These are phyloP conservation scores for Neopestalotiopsis sp. DNA, from an alignment of 2,329 filamentous ascomycete genomes.

Conservation along the genomic window DNA sequence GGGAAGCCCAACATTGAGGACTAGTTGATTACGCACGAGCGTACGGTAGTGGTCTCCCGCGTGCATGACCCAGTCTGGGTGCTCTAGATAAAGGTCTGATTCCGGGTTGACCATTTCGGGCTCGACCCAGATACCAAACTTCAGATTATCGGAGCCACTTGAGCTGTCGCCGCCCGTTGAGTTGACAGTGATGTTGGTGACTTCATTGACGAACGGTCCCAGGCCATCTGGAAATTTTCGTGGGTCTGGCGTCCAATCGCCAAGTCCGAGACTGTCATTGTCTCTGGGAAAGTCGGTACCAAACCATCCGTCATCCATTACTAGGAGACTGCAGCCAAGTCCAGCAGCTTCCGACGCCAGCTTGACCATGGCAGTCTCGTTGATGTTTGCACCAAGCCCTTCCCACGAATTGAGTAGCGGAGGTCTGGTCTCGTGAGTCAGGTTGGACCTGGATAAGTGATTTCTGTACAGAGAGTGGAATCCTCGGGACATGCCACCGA, in stretches of 20 bases:
- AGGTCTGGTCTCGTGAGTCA: slow-evolving; percentile 56
- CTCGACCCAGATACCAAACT: slow-evolving; percentile 72
- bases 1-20: slow-evolving; percentile 64
- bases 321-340: slow-evolving; percentile 67
- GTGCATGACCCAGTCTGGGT: slow-evolving; percentile 69
- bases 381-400: slow-evolving; percentile 63
- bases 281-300: slow-evolving; percentile 65
- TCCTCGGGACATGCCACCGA: slow-evolving; percentile 67
- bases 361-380: slow-evolving; percentile 59
- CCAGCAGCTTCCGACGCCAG: slow-evolving; percentile 62
- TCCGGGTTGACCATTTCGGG: slow-evolving; percentile 72
- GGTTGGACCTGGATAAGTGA: slow-evolving; percentile 64
- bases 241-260: slow-evolving; percentile 67
- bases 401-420: slow-evolving; percentile 71
- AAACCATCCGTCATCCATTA: slow-evolving; percentile 73
- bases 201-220: slow-evolving; percentile 52
- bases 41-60: slow-evolving; percentile 62
- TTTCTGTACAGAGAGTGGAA: slow-evolving; percentile 67
- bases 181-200: slow-evolving; percentile 53
- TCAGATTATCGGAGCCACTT: slow-evolving; percentile 53
- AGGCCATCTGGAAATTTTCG: slow-evolving; percentile 65
- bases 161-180: slow-evolving; percentile 23
- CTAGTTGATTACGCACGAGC: slow-evolving; percentile 62
- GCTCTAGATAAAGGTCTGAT: slow-evolving; percentile 63
- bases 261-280: slow-evolving; percentile 62